Conservation (phyloP, 768 basidiomycete genomes). For the Serendipita sp. region DNA sequence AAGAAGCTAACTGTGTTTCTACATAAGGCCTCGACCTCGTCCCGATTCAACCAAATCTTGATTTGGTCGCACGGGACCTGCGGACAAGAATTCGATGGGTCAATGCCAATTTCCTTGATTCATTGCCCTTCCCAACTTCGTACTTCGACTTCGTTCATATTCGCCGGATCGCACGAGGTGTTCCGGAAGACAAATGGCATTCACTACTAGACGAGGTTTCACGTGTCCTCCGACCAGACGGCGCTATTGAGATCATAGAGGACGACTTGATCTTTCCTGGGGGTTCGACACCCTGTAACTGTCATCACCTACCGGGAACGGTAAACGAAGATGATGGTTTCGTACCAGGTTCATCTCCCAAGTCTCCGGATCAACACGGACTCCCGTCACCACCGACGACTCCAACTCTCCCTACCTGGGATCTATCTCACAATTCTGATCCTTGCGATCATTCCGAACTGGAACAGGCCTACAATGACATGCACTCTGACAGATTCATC, state of each 20-base stretch:
- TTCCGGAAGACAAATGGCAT: slow-evolving; percentile 47
- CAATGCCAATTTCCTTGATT: slow-evolving; percentile 47
- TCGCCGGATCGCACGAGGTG: slow-evolving; percentile 54
- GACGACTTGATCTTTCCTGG: slow-evolving; percentile 38
- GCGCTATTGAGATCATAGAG: slow-evolving; percentile 57
- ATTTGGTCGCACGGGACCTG: slow-evolving; percentile 37
- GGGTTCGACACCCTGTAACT: slow-evolving; percentile 18
- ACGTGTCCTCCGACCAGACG: slow-evolving; percentile 59
- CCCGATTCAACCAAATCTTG: slow-evolving; percentile 51
- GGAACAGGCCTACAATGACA: slow-evolving; percentile 47
- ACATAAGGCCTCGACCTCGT: slow-evolving; percentile 51
- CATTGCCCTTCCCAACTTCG: slow-evolving; percentile 50
- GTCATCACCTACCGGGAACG: background rate
- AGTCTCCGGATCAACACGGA: no score
- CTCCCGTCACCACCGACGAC: background rate
- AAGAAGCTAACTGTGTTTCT: background rate
- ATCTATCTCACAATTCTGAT: slow-evolving; percentile 23
- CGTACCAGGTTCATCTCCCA: no score
- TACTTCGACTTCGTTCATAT: slow-evolving; percentile 66
- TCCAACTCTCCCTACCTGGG: background rate
- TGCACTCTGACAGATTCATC: slow-evolving; percentile 24
- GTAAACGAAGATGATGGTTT: no score
- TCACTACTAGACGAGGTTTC: slow-evolving; percentile 30
- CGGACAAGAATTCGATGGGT: slow-evolving; percentile 53
- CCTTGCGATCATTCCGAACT: slow-evolving; percentile 53